A percentile compares a stretch with the other conserved stretches of the same genome.
Evolutionary conservation across 2,329 filamentous ascomycete genomes (phyloP).

Genomic region (Balansia obtecta): DNA sequence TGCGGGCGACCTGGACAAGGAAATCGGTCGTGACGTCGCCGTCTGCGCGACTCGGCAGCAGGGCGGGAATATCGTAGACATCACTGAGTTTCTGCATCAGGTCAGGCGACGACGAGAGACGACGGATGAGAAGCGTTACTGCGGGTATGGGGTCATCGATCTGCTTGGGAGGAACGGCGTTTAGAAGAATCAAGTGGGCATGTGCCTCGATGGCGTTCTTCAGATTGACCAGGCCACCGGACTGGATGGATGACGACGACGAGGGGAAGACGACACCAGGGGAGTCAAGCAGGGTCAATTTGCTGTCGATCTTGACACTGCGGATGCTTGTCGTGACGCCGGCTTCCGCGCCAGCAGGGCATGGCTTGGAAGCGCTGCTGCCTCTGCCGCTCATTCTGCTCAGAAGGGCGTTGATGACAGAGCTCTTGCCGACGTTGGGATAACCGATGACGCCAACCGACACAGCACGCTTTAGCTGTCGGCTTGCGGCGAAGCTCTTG

Average conservation of each 20-base stretch:
- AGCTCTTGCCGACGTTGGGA: constrained; percentile 92
- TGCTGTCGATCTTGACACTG: constrained; percentile 87
- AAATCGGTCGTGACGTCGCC: constrained; percentile 82
- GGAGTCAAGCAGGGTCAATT: constrained; percentile 85
- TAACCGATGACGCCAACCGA: constrained; percentile 92
- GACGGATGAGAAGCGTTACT: constrained; percentile 70
- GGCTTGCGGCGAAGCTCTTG: constrained; percentile 74
- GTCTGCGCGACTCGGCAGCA: constrained; percentile 52
- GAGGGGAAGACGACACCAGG: constrained; percentile 94
- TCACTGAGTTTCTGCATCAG: constrained; percentile 69
- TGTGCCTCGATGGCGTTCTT: constrained; percentile 61
- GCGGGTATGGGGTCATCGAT: constrained; percentile 88
- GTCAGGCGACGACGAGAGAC: constrained; percentile 59
- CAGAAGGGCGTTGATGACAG: constrained; percentile 86
- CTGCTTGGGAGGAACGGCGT: constrained; percentile 85
- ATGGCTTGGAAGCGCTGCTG: constrained; percentile 46
- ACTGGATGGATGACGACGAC: constrained; percentile 34
- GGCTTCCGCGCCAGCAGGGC: constrained; percentile 81
- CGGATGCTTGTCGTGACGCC: constrained; percentile 83
- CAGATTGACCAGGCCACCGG: constrained; percentile 31
- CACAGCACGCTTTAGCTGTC: constrained; percentile 77
- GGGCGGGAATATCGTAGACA: constrained; percentile 72
- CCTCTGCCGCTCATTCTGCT: constrained; percentile 59
- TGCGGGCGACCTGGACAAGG: constrained; percentile 85
- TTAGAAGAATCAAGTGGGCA: constrained; percentile 76